phyloP scores from a whole-genome alignment of 2,329 filamentous ascomycete species.

The Beauveria medogensis region DNA sequence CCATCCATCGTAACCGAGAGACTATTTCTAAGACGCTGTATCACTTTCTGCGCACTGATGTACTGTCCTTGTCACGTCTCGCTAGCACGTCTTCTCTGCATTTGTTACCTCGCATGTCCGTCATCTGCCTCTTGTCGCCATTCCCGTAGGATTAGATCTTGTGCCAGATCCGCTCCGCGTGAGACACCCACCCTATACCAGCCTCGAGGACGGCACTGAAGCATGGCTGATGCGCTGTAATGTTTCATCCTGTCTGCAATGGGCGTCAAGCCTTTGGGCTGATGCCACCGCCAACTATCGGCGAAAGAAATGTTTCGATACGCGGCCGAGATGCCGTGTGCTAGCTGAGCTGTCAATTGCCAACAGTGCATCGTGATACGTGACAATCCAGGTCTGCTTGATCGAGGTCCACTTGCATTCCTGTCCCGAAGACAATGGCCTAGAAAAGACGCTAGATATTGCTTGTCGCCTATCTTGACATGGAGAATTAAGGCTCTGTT shows the following conservation, averaged over 20 bases:
- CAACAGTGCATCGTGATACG: no score
- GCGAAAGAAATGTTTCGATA: neutral
- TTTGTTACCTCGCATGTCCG: no score
- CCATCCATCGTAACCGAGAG: no score
- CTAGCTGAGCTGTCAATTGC: neutral
- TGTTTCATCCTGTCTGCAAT: neutral
- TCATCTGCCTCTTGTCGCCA: neutral
- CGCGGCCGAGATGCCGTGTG: neutral
- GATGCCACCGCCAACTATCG: neutral
- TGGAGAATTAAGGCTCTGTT: neutral
- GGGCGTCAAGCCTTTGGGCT: neutral
- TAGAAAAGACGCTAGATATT: neutral
- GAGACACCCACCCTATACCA: constrained; percentile 7
- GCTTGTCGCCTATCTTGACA: neutral
- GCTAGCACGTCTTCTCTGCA: neutral
- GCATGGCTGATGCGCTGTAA: neutral
- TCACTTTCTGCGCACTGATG: no score
- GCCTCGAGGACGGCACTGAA: neutral
- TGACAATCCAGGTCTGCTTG: neutral
- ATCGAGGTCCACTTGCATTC: neutral
- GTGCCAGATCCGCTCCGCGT: neutral
- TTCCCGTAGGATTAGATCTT: constrained; percentile 2
- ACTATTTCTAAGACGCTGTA: no score
- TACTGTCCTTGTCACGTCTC: no score
- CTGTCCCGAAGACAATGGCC: neutral